These are phyloP conservation scores for Diaporthe citri DNA, from an alignment of 2,329 filamentous ascomycete genomes.

Conservation along the genomic window DNA sequence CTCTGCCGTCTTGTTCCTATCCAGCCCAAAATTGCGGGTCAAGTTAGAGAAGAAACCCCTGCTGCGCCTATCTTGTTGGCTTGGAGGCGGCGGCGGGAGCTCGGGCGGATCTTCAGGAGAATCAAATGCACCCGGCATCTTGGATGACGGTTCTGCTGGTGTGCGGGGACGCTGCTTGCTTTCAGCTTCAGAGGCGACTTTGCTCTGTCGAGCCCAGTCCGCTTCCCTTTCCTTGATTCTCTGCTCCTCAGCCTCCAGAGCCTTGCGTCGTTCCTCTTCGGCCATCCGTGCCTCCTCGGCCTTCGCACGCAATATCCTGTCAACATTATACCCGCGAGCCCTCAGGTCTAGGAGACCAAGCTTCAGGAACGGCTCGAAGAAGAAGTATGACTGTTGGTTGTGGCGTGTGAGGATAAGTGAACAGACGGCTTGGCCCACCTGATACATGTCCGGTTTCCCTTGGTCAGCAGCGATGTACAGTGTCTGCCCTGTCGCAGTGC, in stretches of 20 bases:
- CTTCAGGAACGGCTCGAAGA: slow-evolving; percentile 90
- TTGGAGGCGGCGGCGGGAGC: slow-evolving; percentile 44
- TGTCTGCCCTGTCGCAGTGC: slow-evolving; percentile 67
- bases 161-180: slow-evolving; percentile 63
- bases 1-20: slow-evolving; percentile 60
- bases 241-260: slow-evolving; percentile 79
- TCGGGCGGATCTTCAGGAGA: slow-evolving; percentile 66
- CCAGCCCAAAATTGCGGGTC: slow-evolving; percentile 76
- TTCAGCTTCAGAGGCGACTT: slow-evolving; percentile 55
- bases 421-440: slow-evolving; percentile 90
- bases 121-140: slow-evolving; percentile 86
- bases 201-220: slow-evolving; percentile 61
- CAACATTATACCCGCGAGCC: slow-evolving; percentile 94
- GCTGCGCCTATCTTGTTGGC: slow-evolving; percentile 57
- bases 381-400: slow-evolving; percentile 89
- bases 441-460: slow-evolving; percentile 83
- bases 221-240: slow-evolving; percentile 70
- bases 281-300: slow-evolving; percentile 89
- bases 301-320: slow-evolving; percentile 90
- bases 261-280: slow-evolving; percentile 82
- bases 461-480: slow-evolving; percentile 79
- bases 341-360: slow-evolving; percentile 86
- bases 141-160: slow-evolving; percentile 77
- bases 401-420: slow-evolving; percentile 84
- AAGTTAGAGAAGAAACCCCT: slow-evolving; percentile 76